Evolutionary conservation across 2,329 filamentous ascomycete genomes (phyloP), one percentile per base, ranked within the genome.

Genomic region (Sarocladium brachiariae): DNA sequence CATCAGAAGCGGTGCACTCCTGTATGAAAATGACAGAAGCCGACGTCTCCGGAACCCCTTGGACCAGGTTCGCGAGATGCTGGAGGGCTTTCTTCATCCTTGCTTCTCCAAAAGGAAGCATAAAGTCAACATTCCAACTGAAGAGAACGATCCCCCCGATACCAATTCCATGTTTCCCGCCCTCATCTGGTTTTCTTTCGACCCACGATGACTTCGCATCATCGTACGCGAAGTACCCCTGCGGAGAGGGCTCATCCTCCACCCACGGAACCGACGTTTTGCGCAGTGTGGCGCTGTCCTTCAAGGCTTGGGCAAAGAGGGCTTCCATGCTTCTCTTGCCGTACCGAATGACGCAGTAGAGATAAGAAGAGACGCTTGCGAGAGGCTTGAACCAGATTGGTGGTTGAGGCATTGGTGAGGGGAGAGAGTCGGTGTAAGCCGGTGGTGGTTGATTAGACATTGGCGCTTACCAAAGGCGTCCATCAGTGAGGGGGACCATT

Each of bases 11-110:
- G 6, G 67, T 62, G 66, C 78, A 80, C 58, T 81, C 77, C 54
- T 80, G 75, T 2, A 81, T 61, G 58, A 74, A 73, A 52, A 80
- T 67, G 4, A 78, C 60, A 2, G 61, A 53, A 0, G 72, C 61
- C 4, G 52, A 54, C 25, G 43, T 51, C 11, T 50, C 37, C 19
- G 38, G 49, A 5, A 43, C 37, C 45, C 39, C 6, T n/a, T 48
- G 43, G 30, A 49, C 7, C 52, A 52, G 35, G 18, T 41, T 19
- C 46, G 52, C 14, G n/a, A 69, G 54, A 35, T 68, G 53, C 10
- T 59, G 55, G 7, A 69, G 55, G 0, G 63, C 66, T 2, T 61
- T 54, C 7, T 57, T 56, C 64, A 69, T 69, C 0, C 67, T 60
- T 2, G 57, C 57, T 14, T 63, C 55, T 3, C 55, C 53, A 21